phyloP scores from a whole-genome alignment of 2,329 filamentous ascomycete species.

The Colletotrichum liaoningense region DNA sequence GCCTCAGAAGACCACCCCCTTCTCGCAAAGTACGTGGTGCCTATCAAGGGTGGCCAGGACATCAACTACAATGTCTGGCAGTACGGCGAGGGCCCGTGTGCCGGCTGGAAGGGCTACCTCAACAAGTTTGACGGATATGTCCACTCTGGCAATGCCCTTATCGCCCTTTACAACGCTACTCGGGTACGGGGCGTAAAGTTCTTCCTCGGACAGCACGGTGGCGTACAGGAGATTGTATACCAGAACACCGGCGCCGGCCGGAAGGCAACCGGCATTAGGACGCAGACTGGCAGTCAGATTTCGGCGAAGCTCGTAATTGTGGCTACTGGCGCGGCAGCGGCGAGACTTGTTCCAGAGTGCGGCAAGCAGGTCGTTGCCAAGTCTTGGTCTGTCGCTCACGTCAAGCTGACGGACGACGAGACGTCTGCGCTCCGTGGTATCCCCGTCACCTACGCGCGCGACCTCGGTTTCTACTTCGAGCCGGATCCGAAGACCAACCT shows the following conservation, averaged over 20 bases:
- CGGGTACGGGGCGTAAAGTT: conserved; percentile 53
- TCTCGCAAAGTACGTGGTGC: conserved; percentile 28
- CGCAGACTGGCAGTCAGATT: conserved; percentile 35
- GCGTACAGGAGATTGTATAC: conserved; percentile 40
- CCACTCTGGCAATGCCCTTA: conserved; percentile 63
- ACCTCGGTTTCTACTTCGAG: conserved; percentile 75
- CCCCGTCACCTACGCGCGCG: conserved; percentile 70
- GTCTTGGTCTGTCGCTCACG: conserved; percentile 69
- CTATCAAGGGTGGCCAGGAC: conserved; percentile 49
- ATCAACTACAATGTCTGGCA: conserved; percentile 59
- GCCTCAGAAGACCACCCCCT: conserved; percentile 52
- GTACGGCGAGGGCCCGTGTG: conserved; percentile 55
- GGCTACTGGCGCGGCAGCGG: conserved; percentile 62
- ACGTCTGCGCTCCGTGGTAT: conserved; percentile 65
- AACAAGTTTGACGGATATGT: conserved; percentile 69
- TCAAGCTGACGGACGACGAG: conserved; percentile 67
- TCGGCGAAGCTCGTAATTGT: conserved; percentile 55
- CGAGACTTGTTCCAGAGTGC: conserved; percentile 59
- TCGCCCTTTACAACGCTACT: conserved; percentile 56
- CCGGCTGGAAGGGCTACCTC: conserved; percentile 68
- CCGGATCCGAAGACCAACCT: conserved; percentile 68
- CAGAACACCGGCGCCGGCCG: conserved; percentile 31
- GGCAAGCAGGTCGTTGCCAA: conserved; percentile 64
- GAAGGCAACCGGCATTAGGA: conserved; percentile 12
- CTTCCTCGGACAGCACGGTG: conserved; percentile 42